phyloP scores from a whole-genome alignment of 257 asterid species.

The Nicotiana otophora region DNA sequence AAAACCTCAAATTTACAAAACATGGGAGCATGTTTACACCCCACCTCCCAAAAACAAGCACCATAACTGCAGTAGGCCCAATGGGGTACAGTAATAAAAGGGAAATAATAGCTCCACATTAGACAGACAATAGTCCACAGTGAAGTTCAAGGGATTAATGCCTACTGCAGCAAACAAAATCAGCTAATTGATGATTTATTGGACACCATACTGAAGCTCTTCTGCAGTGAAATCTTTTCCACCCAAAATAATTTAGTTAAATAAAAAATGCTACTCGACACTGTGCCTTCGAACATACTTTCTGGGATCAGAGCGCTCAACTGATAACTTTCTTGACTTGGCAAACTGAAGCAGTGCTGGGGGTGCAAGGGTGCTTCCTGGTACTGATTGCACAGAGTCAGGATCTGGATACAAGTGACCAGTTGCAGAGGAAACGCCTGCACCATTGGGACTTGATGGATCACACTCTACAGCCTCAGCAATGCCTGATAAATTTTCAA shows the following conservation, averaged over 20 bases:
- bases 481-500: slow-evolving; percentile 23
- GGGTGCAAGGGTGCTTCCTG: slow-evolving; percentile 64
- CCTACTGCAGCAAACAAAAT: not conserved
- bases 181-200: not conserved
- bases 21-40: slow-evolving; percentile 1
- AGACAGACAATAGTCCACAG: slow-evolving; percentile 1
- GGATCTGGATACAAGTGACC: slow-evolving; percentile 73
- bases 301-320: slow-evolving; percentile 85
- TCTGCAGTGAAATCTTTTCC: not conserved
- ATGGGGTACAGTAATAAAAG: not conserved
- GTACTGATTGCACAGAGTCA: slow-evolving; percentile 60
- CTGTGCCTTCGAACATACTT: slow-evolving; percentile 47
- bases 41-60: not conserved
- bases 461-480: slow-evolving; percentile 50
- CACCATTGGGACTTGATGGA: slow-evolving; percentile 51
- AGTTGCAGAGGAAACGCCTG: slow-evolving; percentile 60
- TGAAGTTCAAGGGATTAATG: slow-evolving; percentile 1
- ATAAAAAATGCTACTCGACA: not conserved
- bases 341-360: slow-evolving; percentile 80
- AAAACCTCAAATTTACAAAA: slow-evolving; percentile 3
- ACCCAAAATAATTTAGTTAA: slow-evolving; percentile 6
- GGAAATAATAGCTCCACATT: not conserved
- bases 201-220: not conserved
- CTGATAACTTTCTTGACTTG: slow-evolving; percentile 79
- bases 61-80: not conserved